These are phyloP conservation scores for Coelastrella sp. DNA, from an alignment of 139 green algal species.

Conservation along the genomic window DNA sequence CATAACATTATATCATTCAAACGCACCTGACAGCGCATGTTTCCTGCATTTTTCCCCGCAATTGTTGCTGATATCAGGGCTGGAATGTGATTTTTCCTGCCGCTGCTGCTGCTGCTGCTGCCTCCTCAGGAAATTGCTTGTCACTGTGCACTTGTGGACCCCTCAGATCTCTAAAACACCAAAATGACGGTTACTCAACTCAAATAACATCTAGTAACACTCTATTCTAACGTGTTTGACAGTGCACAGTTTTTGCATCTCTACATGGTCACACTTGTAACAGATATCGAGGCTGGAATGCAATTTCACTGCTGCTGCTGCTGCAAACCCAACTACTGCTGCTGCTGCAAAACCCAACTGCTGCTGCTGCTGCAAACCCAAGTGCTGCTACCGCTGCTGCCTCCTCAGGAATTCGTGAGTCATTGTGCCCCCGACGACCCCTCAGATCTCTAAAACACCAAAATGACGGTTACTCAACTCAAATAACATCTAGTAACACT, in stretches of 20 bases:
- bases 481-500: conserved; percentile 47
- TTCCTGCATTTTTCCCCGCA: too few species aligned
- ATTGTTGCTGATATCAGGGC: not conserved
- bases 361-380: not conserved
- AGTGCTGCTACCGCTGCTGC: conserved; percentile 20
- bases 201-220: conserved; percentile 41
- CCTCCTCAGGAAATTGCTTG: conserved; percentile 67
- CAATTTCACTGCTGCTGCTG: not conserved
- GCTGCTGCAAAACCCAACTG: too few species aligned
- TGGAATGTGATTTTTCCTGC: not conserved
- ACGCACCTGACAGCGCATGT: conserved; percentile 22
- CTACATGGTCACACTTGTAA: too few species aligned
- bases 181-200: conserved; percentile 70
- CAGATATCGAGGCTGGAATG: not conserved
- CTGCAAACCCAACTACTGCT: not conserved
- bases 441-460: conserved; percentile 43
- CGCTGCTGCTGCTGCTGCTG: conserved; percentile 10
- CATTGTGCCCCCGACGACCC: conserved; percentile 82
- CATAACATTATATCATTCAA: too few species aligned
- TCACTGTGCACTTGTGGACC: conserved; percentile 82
- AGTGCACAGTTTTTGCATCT: too few species aligned
- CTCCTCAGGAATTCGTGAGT: conserved; percentile 68
- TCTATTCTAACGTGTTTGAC: conserved; percentile 42
- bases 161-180: conserved; percentile 34
- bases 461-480: conserved; percentile 68